Evolutionary conservation across 257 asterid species (phyloP).

Genomic region (Dorcoceras hygrometricum): DNA sequence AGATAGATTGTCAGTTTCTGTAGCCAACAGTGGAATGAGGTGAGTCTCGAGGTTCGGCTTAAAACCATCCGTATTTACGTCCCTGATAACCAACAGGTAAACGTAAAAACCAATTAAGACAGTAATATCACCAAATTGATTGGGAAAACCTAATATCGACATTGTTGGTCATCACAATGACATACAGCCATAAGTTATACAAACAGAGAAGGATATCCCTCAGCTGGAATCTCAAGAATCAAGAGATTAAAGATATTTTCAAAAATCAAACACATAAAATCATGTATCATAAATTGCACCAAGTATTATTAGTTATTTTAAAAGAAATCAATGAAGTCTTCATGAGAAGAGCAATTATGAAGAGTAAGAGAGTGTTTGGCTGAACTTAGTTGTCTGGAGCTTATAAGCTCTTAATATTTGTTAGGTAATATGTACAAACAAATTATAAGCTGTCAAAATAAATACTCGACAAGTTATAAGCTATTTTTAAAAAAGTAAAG

Average conservation of each 20-base stretch:
- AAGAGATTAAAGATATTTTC: conserved; percentile 15
- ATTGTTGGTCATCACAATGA: conserved; percentile 9
- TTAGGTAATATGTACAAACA: no score
- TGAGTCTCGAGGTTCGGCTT: conserved; percentile 97
- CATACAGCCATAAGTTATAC: conserved; percentile 10
- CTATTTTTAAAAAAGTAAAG: no score
- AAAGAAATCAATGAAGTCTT: no score
- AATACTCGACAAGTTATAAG: no score
- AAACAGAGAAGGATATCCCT: conserved; percentile 3
- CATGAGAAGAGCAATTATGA: no score
- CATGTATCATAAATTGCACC: conserved; percentile 11
- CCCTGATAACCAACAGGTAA: conserved; percentile 52
- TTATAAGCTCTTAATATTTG: no score
- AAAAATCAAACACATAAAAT: conserved; percentile 15
- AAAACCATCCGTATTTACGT: conserved; percentile 92
- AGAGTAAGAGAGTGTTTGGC: no score
- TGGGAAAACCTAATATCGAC: conserved; percentile 3
- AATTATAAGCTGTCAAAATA: no score
- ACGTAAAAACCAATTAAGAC: conserved; percentile 30
- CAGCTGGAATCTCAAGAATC: not conserved
- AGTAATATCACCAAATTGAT: conserved; percentile 17
- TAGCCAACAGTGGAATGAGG: conserved; percentile 80
- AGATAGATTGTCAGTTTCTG: conserved; percentile 50
- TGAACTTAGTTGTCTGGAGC: no score
- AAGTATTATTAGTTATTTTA: not conserved